Evolutionary conservation across 257 asterid genomes (phyloP).

Genomic region (Echium plantagineum): DNA sequence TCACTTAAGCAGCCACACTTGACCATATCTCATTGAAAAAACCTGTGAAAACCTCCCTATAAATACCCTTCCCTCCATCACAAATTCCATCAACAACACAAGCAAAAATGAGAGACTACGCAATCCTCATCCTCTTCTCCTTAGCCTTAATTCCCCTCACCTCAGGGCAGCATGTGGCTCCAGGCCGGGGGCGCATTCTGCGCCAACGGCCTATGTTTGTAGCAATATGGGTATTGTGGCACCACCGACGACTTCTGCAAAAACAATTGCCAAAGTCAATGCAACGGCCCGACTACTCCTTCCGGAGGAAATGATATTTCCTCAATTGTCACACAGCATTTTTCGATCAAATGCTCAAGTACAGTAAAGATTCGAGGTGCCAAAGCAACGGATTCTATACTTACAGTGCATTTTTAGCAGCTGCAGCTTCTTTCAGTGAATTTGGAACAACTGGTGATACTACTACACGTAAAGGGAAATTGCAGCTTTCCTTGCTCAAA

Average conservation of each 20-base stretch:
- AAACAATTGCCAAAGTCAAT: constrained; percentile 24
- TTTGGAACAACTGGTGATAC: constrained; percentile 27
- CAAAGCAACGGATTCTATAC: constrained; percentile 20
- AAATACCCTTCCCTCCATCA: neutral
- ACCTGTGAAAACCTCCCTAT: neutral
- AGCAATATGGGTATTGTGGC: constrained; percentile 26
- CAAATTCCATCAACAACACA: neutral
- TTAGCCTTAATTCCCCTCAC: neutral
- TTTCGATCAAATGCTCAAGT: constrained; percentile 17
- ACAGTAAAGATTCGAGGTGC: constrained; percentile 12
- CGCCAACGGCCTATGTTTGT: constrained; percentile 22
- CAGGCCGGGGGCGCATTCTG: constrained; percentile 26
- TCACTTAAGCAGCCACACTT: neutral
- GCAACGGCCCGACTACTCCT: constrained; percentile 5
- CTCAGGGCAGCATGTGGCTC: constrained; percentile 22
- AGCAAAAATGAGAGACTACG: constrained; percentile 10
- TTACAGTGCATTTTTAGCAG: constrained; percentile 21
- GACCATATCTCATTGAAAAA: neutral
- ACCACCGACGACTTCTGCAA: constrained; percentile 8
- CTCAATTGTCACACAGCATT: constrained; percentile 7
- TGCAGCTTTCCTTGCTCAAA: constrained; percentile 27
- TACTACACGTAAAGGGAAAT: constrained; percentile 16
- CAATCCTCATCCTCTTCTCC: constrained; percentile 2
- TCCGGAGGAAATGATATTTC: constrained; percentile 1
- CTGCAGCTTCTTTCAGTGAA: constrained; percentile 18